Percentiles rank a stretch among this genome's conserved stretches.
phyloP scores from a whole-genome alignment of 345 rosid genomes.

The Isatis tinctoria region DNA sequence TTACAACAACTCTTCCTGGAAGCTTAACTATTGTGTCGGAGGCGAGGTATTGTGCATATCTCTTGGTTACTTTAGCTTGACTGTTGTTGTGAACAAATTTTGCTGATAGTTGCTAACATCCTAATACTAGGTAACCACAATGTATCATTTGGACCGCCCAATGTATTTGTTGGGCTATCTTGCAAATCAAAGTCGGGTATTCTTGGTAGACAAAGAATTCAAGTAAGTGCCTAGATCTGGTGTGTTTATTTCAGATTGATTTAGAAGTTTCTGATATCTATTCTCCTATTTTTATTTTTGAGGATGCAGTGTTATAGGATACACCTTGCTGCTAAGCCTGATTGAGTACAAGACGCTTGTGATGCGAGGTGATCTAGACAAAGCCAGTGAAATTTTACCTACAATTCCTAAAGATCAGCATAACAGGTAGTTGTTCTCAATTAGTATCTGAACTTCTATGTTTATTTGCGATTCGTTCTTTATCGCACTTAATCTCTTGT shows the following conservation, averaged over 20 bases:
- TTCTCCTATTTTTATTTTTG: background rate
- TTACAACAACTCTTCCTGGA: conserved; percentile 95
- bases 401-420: conserved; percentile 85
- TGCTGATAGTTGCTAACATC: conserved; percentile 1
- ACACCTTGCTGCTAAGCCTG: conserved; percentile 80
- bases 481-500: background rate
- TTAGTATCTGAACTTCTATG: conserved; percentile 1
- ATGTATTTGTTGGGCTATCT: conserved; percentile 99
- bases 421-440: conserved; percentile 49
- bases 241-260: conserved; percentile 1
- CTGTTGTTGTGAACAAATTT: background rate
- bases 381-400: conserved; percentile 75
- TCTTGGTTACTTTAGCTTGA: conserved; percentile 8
- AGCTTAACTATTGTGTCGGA: conserved; percentile 98
- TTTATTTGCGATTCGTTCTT: background rate
- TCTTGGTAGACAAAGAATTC: conserved; percentile 96
- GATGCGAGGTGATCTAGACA: conserved; percentile 88
- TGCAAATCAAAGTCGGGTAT: conserved; percentile 96
- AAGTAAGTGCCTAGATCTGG: conserved; percentile 51
- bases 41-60: conserved; percentile 71
- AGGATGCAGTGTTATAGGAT: conserved; percentile 68
- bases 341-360: conserved; percentile 95
- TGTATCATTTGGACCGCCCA: conserved; percentile 99
- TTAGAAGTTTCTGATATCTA: conserved; percentile 15
- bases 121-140: conserved; percentile 74